phyloP scores from a whole-genome alignment of 2,329 filamentous ascomycete species.

The Xylariales sp. region DNA sequence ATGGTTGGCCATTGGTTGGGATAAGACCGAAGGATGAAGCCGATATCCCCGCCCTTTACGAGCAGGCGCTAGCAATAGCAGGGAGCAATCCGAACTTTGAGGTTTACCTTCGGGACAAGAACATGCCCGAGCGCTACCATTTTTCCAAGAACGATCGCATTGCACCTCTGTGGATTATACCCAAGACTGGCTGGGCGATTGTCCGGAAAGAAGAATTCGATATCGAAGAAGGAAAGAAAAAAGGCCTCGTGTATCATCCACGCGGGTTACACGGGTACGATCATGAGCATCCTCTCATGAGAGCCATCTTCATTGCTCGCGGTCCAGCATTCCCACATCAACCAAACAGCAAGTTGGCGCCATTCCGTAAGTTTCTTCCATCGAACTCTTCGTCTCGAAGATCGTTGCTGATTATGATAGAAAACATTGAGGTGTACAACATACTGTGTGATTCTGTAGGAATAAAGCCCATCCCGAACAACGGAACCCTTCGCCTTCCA shows the following conservation, averaged over 20 bases:
- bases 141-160: constrained; percentile 86
- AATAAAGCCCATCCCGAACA: constrained; percentile 71
- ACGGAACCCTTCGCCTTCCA: constrained; percentile 77
- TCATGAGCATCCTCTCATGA: constrained; percentile 90
- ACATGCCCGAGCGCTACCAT: constrained; percentile 92
- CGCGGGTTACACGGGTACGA: constrained; percentile 92
- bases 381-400: not conserved
- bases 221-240: constrained; percentile 60
- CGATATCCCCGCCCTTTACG: constrained; percentile 65
- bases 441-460: constrained; percentile 86
- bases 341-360: constrained; percentile 72
- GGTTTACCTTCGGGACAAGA: constrained; percentile 77
- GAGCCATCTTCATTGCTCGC: constrained; percentile 88
- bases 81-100: constrained; percentile 68
- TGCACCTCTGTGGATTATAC: constrained; percentile 90
- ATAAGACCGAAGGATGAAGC: constrained; percentile 70
- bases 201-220: constrained; percentile 77
- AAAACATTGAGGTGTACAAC: constrained; percentile 95
- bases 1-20: constrained; percentile 92
- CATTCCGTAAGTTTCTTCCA: constrained; percentile 66
- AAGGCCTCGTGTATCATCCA: constrained; percentile 69
- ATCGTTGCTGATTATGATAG: constrained; percentile 34
- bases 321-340: constrained; percentile 89
- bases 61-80: constrained; percentile 51
- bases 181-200: constrained; percentile 89